phyloP scores from a whole-genome alignment of 2,329 filamentous ascomycete genomes.

The Decorospora gaudefroyi region DNA sequence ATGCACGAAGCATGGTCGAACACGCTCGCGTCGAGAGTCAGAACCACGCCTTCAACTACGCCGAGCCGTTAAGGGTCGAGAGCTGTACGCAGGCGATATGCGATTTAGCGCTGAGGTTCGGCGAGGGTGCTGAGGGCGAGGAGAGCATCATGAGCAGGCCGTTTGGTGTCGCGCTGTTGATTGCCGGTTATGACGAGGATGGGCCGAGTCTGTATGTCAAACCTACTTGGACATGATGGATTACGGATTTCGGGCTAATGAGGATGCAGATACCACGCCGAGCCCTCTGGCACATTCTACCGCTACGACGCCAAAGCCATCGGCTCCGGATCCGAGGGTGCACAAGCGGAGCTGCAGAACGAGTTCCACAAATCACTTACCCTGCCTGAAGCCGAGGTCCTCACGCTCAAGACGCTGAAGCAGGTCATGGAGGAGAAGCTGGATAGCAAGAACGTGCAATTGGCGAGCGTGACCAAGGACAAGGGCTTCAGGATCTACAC shows the following conservation, averaged over 20 bases:
- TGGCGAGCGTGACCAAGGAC: conserved; percentile 96
- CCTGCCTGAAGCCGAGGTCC: conserved; percentile 86
- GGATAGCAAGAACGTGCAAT: conserved; percentile 96
- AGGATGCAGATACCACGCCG: conserved; percentile 77
- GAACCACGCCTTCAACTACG: conserved; percentile 97
- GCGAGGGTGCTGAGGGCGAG: conserved; percentile 94
- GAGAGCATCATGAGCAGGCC: conserved; percentile 98
- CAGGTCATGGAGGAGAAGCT: conserved; percentile 99
- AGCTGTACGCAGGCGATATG: conserved; percentile 99
- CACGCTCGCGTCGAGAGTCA: conserved; percentile 97
- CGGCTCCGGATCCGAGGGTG: conserved; percentile 93
- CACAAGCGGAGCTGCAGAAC: conserved; percentile 96
- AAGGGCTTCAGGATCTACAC: conserved; percentile 98
- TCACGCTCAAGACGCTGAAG: conserved; percentile 97
- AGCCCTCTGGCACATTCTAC: conserved; percentile 98
- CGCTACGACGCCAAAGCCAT: conserved; percentile 99
- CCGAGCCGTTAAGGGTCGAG: conserved; percentile 91
- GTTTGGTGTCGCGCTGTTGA: conserved; percentile 94
- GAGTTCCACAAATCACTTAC: conserved; percentile 99
- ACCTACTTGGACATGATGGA: no score
- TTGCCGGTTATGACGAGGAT: conserved; percentile 96
- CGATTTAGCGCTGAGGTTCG: conserved; percentile 92
- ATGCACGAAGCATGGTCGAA: conserved; percentile 96
- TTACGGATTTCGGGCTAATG: not conserved
- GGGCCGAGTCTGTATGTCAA: conserved; percentile 77